Conservation (phyloP, 2,329 filamentous ascomycete species). For the Cercospora brassicicola region DNA sequence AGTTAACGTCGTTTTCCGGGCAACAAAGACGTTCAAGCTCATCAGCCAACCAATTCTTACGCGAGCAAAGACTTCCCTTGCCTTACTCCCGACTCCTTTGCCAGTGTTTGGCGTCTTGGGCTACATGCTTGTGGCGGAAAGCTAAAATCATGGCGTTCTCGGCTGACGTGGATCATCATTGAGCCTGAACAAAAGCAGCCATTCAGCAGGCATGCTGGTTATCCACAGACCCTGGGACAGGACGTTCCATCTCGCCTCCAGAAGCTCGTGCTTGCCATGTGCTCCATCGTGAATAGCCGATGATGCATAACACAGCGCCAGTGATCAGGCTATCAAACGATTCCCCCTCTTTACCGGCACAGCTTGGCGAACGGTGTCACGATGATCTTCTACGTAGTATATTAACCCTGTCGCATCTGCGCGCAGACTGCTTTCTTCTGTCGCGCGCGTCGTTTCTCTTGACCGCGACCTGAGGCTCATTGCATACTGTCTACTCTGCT, state of each 20-base stretch:
- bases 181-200: constrained; percentile 15
- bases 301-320: constrained; percentile 1
- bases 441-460: background rate
- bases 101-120: constrained; percentile 3
- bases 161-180: constrained; percentile 18
- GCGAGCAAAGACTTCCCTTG: constrained; percentile 4
- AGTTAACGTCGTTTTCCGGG: background rate
- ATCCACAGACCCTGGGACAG: background rate
- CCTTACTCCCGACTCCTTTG: background rate
- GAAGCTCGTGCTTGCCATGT: constrained; percentile 14
- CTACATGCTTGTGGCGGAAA: constrained; percentile 11
- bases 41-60: constrained; percentile 11
- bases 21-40: constrained; percentile 10
- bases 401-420: constrained; percentile 1
- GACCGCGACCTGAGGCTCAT: background rate
- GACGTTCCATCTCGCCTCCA: constrained; percentile 13
- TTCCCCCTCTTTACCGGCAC: constrained; percentile 21
- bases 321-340: background rate
- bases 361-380: constrained; percentile 6
- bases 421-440: background rate
- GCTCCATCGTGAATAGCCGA: constrained; percentile 20
- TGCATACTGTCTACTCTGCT: background rate
- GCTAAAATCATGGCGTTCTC: constrained; percentile 11
- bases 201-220: background rate
- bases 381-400: constrained; percentile 5